Evolutionary conservation across 1,284 basidiomycete genomes (phyloP).

Genomic region (Melampsora occidentalis): DNA sequence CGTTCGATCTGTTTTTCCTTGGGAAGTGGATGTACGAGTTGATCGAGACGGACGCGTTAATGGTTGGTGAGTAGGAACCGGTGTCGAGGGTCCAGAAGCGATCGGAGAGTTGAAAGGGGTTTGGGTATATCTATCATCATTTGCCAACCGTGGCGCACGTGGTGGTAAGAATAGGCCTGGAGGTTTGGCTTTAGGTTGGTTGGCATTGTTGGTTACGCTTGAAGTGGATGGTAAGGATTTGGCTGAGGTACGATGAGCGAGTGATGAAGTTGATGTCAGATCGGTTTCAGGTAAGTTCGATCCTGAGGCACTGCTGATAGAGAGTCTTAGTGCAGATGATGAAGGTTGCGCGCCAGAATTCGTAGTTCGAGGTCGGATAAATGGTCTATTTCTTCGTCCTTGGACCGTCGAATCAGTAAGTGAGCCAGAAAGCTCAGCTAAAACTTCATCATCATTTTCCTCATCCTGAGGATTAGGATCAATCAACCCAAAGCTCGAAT

Average conservation of each 20-base stretch:
- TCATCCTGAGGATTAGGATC: too few species aligned
- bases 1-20: too few species aligned
- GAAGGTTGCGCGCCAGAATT: too few species aligned
- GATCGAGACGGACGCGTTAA: too few species aligned
- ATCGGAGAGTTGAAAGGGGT: neutral
- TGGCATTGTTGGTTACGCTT: neutral
- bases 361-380: too few species aligned
- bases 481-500: too few species aligned
- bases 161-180: neutral
- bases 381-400: too few species aligned
- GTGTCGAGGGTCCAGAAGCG: neutral
- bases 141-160: neutral
- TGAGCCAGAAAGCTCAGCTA: too few species aligned
- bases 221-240: neutral
- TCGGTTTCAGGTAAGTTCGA: neutral
- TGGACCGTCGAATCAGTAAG: too few species aligned
- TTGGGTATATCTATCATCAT: slow-evolving; percentile 1
- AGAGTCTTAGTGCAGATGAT: too few species aligned
- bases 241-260: neutral
- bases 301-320: neutral
- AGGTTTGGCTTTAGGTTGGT: neutral
- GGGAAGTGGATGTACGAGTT: too few species aligned
- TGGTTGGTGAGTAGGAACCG: neutral
- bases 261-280: neutral
- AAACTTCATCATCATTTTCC: too few species aligned